Evolutionary conservation across 495 filamentous ascomycete genomes (phyloP).

Genomic region (Trichoderma erinaceum): DNA sequence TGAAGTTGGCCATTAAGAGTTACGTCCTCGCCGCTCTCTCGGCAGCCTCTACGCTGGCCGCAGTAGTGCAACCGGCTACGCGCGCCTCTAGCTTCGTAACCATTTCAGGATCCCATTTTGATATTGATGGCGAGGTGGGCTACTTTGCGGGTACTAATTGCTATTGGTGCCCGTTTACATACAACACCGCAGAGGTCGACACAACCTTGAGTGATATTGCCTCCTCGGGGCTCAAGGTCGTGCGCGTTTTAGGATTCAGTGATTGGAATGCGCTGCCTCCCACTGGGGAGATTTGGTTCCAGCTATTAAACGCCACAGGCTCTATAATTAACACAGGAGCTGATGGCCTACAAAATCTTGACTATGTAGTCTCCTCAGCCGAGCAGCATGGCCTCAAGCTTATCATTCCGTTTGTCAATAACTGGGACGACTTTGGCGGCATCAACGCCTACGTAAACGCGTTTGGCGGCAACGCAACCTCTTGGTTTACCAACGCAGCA

Average conservation of each 20-base stretch:
- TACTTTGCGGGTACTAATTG: slow-evolving; percentile 66
- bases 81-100: slow-evolving; percentile 5
- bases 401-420: slow-evolving; percentile 52
- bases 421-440: slow-evolving; percentile 60
- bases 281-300: slow-evolving; percentile 53
- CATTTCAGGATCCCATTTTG: slow-evolving; percentile 36
- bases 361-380: slow-evolving; percentile 48
- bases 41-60: not conserved
- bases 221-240: slow-evolving; percentile 56
- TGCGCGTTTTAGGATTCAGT: slow-evolving; percentile 71
- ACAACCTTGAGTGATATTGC: slow-evolving; percentile 44
- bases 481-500: slow-evolving; percentile 51
- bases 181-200: slow-evolving; percentile 56
- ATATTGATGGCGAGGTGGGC: slow-evolving; percentile 54
- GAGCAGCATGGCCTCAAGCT: slow-evolving; percentile 49
- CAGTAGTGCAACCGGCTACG: not conserved
- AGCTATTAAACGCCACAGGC: slow-evolving; percentile 46
- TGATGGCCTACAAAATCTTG: slow-evolving; percentile 61
- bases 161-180: slow-evolving; percentile 69
- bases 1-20: not conserved
- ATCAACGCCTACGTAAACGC: slow-evolving; percentile 57
- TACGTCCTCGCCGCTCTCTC: not conserved
- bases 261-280: slow-evolving; percentile 42
- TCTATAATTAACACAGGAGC: slow-evolving; percentile 61
- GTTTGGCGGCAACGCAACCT: slow-evolving; percentile 49